A percentile compares a stretch with the other conserved stretches of the same genome.
Conservation (phyloP, 208 protist genomes). For the Crithidia mellificae region DNA sequence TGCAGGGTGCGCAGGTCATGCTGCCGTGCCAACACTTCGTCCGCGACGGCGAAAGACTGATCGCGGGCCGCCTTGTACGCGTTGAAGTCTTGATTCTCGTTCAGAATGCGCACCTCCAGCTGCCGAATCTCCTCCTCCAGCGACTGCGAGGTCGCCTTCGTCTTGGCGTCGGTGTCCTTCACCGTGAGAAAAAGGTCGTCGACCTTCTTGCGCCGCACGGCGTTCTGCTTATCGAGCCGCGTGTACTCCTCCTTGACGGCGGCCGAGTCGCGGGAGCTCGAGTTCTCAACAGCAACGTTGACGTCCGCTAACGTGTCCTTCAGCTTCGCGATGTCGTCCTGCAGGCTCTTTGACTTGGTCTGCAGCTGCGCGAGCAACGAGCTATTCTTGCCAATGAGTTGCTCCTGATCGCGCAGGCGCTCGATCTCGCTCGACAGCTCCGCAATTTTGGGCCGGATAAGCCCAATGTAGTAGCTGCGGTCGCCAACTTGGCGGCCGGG, state of each 20-base stretch:
- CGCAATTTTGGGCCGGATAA: conserved; percentile 86
- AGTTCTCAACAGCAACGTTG: conserved; percentile 53
- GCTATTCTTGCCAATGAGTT: conserved; percentile 80
- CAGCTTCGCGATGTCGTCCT: conserved; percentile 77
- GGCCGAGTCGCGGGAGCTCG: conserved; percentile 56
- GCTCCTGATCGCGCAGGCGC: conserved; percentile 83
- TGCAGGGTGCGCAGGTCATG: conserved; percentile 80
- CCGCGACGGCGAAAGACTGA: conserved; percentile 72
- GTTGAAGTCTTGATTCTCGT: conserved; percentile 77
- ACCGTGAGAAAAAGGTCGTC: conserved; percentile 83
- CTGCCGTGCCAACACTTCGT: conserved; percentile 78
- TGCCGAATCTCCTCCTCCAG: conserved; percentile 83
- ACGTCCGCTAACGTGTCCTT: conserved; percentile 82
- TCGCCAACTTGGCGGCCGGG: conserved; percentile 88
- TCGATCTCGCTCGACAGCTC: conserved; percentile 89
- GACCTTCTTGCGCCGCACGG: conserved; percentile 63
- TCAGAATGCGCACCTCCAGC: conserved; percentile 72
- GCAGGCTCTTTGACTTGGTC: conserved; percentile 66
- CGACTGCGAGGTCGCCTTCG: conserved; percentile 51
- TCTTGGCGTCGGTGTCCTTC: conserved; percentile 77
- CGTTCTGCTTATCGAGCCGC: conserved; percentile 73
- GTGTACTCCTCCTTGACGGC: conserved; percentile 71
- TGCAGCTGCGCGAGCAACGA: conserved; percentile 73
- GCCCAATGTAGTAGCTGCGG: conserved; percentile 89
- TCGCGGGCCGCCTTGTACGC: conserved; percentile 74